These are phyloP conservation scores for Nemania sp. DNA, from an alignment of 2,329 filamentous ascomycete species.

Conservation along the genomic window DNA sequence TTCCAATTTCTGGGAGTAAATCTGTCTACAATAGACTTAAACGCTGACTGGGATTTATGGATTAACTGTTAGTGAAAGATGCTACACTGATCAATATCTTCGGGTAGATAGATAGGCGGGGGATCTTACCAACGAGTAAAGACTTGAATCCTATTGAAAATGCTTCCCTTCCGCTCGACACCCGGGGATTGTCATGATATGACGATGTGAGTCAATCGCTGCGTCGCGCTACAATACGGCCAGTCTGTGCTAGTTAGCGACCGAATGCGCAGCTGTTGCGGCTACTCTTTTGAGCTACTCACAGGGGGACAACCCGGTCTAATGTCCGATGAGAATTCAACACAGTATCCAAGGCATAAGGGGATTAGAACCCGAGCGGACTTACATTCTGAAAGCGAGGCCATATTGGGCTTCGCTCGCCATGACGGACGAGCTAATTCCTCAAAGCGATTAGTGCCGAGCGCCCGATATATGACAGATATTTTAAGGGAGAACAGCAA, in stretches of 20 bases:
- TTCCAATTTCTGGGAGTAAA: conserved; percentile 9
- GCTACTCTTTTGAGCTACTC: conserved; percentile 2
- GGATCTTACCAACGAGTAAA: conserved; percentile 8
- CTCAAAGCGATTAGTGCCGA: neutral
- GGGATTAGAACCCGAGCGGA: neutral
- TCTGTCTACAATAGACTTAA: conserved; percentile 9
- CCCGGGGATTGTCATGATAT: conserved; percentile 4
- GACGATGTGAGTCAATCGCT: conserved; percentile 3
- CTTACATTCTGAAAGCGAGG: conserved; percentile 9
- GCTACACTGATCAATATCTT: neutral
- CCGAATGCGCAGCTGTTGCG: neutral
- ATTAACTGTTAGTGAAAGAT: conserved; percentile 1
- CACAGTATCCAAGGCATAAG: neutral
- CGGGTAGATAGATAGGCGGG: neutral
- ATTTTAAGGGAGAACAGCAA: neutral
- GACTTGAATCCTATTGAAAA: neutral
- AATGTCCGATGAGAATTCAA: conserved; percentile 1
- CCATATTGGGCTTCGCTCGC: conserved; percentile 4
- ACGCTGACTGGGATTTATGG: conserved; percentile 1
- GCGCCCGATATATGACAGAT: neutral
- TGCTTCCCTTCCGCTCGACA: conserved; percentile 9
- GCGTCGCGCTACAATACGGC: conserved; percentile 6
- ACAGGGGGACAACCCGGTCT: conserved; percentile 10
- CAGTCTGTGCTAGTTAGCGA: conserved; percentile 6
- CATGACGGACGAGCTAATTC: conserved; percentile 7